Conservation (phyloP, 768 basidiomycete species). For the Leccinum variicolor region DNA sequence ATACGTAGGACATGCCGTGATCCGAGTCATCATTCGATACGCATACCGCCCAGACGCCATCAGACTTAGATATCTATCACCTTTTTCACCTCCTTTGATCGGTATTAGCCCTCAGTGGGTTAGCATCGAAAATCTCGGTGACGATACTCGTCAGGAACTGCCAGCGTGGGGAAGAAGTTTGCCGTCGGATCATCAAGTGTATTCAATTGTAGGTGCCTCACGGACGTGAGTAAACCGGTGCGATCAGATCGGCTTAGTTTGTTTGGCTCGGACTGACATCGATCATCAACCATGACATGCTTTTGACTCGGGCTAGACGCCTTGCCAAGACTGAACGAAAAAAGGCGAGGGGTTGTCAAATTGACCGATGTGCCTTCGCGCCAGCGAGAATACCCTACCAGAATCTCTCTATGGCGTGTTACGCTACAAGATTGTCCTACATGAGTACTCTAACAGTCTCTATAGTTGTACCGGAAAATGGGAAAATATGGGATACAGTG, state of each 20-base stretch:
- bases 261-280: not conserved
- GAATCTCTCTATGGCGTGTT: not conserved
- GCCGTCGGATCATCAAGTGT: not conserved
- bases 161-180: not conserved
- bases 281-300: not conserved
- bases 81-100: not conserved
- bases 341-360: not conserved
- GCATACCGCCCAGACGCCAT: too few relatives aligned
- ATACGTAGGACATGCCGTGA: not conserved
- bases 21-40: not conserved
- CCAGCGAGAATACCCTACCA: not conserved
- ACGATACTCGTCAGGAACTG: not conserved
- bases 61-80: not conserved
- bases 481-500: not conserved
- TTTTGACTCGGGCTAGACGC: not conserved
- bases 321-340: not conserved
- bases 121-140: not conserved
- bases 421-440: not conserved
- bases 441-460: not conserved
- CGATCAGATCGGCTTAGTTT: not conserved
- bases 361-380: not conserved
- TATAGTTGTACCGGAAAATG: not conserved
- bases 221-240: not conserved
- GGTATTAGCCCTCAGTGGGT: not conserved
- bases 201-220: not conserved